A percentile compares a stretch with the other conserved stretches of the same genome.
These are phyloP conservation scores for Coemansia umbellata DNA, from an alignment of 192 early-diverging fungal genomes.

Conservation along the genomic window DNA sequence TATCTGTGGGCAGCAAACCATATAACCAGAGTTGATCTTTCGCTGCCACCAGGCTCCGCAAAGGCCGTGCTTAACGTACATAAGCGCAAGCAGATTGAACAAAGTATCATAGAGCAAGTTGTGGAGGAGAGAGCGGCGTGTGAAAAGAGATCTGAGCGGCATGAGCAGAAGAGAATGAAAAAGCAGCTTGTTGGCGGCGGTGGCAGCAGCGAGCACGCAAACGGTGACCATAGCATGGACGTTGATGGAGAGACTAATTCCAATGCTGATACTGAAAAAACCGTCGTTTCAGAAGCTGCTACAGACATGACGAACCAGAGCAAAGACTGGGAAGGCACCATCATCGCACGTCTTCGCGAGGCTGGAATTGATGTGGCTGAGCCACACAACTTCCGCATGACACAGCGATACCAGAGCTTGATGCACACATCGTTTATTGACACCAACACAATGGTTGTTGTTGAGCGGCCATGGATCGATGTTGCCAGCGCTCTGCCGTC, in stretches of 20 bases:
- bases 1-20: slow-evolving; percentile 67
- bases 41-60: slow-evolving; percentile 51
- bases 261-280: slow-evolving; percentile 7
- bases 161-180: slow-evolving; percentile 47
- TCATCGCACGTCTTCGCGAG: slow-evolving; percentile 39
- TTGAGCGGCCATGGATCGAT: slow-evolving; percentile 83
- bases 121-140: slow-evolving; percentile 39
- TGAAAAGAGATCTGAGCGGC: slow-evolving; percentile 37
- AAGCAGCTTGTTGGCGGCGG: slow-evolving; percentile 32
- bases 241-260: slow-evolving; percentile 23
- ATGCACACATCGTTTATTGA: slow-evolving; percentile 76
- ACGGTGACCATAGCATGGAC: slow-evolving; percentile 28
- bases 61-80: slow-evolving; percentile 55
- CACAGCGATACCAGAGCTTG: slow-evolving; percentile 79
- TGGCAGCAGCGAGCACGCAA: slow-evolving; percentile 2
- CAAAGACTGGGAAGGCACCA: slow-evolving; percentile 42
- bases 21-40: slow-evolving; percentile 72
- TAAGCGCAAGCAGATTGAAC: slow-evolving; percentile 59
- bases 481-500: slow-evolving; percentile 75
- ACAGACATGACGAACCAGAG: slow-evolving; percentile 13
- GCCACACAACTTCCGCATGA: slow-evolving; percentile 62
- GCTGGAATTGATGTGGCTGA: slow-evolving; percentile 50
- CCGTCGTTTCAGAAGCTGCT: slow-evolving; percentile 8
- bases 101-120: slow-evolving; percentile 30
- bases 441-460: slow-evolving; percentile 70